Evolutionary conservation across 2,329 filamentous ascomycete species (phyloP).

Genomic region (Exophiala oligosperma): DNA sequence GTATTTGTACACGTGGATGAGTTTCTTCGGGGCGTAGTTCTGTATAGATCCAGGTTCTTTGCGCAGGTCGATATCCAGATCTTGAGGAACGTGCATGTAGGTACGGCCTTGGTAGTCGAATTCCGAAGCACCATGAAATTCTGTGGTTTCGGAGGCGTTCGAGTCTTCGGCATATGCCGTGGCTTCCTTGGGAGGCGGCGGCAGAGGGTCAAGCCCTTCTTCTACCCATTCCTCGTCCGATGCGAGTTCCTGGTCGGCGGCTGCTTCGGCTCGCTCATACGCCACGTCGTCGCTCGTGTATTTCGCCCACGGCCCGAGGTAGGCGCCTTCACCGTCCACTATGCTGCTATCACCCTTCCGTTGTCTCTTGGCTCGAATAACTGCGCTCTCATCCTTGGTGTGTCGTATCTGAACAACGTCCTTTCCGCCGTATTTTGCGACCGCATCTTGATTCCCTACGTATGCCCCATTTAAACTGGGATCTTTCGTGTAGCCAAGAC

Average conservation of each 20-base stretch:
- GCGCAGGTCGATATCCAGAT: conserved; percentile 79
- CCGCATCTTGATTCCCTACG: conserved; percentile 50
- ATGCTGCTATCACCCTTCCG: conserved; percentile 80
- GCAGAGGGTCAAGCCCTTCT: conserved; percentile 62
- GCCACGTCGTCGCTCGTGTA: conserved; percentile 74
- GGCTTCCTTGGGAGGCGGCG: conserved; percentile 51
- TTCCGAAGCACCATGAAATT: conserved; percentile 79
- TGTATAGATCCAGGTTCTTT: conserved; percentile 78
- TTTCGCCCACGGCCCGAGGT: conserved; percentile 92
- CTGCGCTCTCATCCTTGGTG: conserved; percentile 70
- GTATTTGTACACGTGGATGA: conserved; percentile 84
- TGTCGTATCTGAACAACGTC: conserved; percentile 57
- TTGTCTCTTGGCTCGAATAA: conserved; percentile 73
- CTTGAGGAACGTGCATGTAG: conserved; percentile 96
- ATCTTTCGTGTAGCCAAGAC: conserved; percentile 56
- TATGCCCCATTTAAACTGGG: conserved; percentile 44
- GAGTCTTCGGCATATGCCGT: conserved; percentile 55
- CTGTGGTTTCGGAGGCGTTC: conserved; percentile 74
- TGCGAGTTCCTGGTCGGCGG: conserved; percentile 69
- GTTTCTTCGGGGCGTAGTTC: conserved; percentile 93
- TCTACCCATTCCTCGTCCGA: conserved; percentile 80
- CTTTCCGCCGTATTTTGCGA: conserved; percentile 46
- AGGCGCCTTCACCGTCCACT: conserved; percentile 82
- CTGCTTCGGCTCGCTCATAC: conserved; percentile 65
- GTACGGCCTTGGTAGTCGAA: conserved; percentile 94